phyloP scores from a whole-genome alignment of 805 yeast genomes.

The Pichia occidentalis region DNA sequence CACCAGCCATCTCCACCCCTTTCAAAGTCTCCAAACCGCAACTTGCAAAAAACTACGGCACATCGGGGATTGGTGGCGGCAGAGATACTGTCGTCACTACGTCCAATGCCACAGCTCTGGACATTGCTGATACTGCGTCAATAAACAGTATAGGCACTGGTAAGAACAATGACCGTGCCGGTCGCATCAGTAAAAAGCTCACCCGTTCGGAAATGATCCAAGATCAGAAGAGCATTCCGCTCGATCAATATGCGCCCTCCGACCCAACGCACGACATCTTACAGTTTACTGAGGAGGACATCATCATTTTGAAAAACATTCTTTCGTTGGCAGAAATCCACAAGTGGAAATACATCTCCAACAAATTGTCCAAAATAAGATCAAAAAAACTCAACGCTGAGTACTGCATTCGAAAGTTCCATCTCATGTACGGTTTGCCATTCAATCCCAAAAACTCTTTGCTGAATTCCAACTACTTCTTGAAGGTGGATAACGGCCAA shows the following conservation, averaged over 20 bases:
- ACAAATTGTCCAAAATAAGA: conserved; percentile 25
- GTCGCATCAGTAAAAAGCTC: too few species aligned
- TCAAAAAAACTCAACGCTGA: conserved; percentile 29
- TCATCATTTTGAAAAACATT: conserved; percentile 22
- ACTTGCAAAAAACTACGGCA: too few species aligned
- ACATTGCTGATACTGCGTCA: too few species aligned
- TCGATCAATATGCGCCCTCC: conserved; percentile 21
- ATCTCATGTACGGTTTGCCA: conserved; percentile 29
- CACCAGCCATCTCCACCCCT: too few species aligned
- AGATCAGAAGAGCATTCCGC: too few species aligned
- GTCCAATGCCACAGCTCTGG: too few species aligned
- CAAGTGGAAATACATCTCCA: conserved; percentile 30
- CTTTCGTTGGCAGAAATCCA: conserved; percentile 29
- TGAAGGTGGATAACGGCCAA: conserved; percentile 12
- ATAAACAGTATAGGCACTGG: too few species aligned
- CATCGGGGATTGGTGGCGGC: too few species aligned
- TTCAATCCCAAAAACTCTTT: conserved; percentile 23
- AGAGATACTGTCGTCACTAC: too few species aligned
- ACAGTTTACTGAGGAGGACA: conserved; percentile 28
- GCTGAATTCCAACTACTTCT: conserved; percentile 19
- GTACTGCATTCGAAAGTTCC: conserved; percentile 27
- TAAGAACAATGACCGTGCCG: too few species aligned
- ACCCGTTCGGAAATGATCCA: conserved; percentile 17
- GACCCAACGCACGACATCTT: conserved; percentile 22
- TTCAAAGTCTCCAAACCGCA: too few species aligned